Conservation (phyloP, 2,329 filamentous ascomycete genomes). For the Thermothelomyces thermophilus region DNA sequence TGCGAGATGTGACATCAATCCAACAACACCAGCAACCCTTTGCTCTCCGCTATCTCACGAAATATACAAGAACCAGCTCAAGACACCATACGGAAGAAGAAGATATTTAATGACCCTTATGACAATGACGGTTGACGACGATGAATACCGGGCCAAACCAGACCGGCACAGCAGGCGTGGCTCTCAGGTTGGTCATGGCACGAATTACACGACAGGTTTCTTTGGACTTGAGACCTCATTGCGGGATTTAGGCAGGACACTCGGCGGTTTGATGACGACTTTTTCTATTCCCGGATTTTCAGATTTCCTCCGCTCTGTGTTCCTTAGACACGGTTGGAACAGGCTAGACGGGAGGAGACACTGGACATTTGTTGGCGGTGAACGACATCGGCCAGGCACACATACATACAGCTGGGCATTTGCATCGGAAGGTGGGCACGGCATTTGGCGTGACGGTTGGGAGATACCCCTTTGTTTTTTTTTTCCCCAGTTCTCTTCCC, state of each 20-base stretch:
- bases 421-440: neutral
- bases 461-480: slow-evolving; percentile 7
- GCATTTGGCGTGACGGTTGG: slow-evolving; percentile 4
- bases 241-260: no score
- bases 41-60: neutral
- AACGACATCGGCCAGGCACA: neutral
- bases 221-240: neutral
- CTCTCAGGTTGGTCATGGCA: neutral
- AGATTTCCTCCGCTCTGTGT: neutral
- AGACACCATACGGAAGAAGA: neutral
- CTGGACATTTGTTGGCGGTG: neutral
- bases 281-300: neutral
- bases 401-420: neutral
- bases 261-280: no score
- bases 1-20: slow-evolving; percentile 4
- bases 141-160: neutral
- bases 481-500: neutral
- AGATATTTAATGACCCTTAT: slow-evolving; percentile 1
- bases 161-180: neutral
- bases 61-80: neutral
- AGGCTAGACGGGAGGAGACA: neutral
- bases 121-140: neutral
- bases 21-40: neutral
- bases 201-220: neutral
- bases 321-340: neutral